Evolutionary conservation across 495 filamentous ascomycete species (phyloP).

Genomic region (Hypoxylon cercidicola): DNA sequence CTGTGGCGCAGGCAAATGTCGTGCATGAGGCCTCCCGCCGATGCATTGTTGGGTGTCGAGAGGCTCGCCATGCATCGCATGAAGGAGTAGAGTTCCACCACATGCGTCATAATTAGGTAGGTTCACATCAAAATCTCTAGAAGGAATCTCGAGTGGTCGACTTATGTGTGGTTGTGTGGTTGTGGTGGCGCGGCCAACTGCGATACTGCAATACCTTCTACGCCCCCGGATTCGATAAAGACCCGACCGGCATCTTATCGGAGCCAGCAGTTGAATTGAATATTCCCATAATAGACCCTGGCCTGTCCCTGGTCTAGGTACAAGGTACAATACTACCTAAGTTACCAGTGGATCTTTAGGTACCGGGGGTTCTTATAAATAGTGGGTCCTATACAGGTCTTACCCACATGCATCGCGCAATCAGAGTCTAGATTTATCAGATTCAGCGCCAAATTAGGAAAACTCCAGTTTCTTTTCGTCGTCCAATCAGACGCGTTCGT

Average conservation of each 20-base stretch:
- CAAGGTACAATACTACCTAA: background rate
- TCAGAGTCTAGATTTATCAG: constrained; percentile 34
- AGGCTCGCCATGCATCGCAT: constrained; percentile 23
- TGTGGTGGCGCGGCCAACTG: no score
- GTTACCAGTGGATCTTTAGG: constrained; percentile 11
- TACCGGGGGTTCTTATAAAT: background rate
- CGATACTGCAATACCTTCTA: background rate
- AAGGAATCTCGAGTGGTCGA: background rate
- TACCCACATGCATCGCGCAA: constrained; percentile 21
- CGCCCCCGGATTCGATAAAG: constrained; percentile 24
- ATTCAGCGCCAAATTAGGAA: constrained; percentile 37
- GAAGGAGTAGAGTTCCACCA: constrained; percentile 19
- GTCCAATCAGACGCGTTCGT: constrained; percentile 38
- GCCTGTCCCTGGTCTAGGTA: background rate
- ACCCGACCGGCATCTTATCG: constrained; percentile 24
- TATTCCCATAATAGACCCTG: constrained; percentile 1
- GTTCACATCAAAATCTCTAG: background rate
- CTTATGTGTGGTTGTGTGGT: no score
- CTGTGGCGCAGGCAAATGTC: constrained; percentile 22
- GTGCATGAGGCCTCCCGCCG: constrained; percentile 40
- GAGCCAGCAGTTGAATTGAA: no score
- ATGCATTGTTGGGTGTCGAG: constrained; percentile 14
- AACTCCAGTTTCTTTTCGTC: constrained; percentile 1
- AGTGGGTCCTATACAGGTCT: constrained; percentile 9
- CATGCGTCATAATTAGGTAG: constrained; percentile 15